phyloP scores from a whole-genome alignment of 257 asterid genomes.

The Fraxinus anomala region DNA sequence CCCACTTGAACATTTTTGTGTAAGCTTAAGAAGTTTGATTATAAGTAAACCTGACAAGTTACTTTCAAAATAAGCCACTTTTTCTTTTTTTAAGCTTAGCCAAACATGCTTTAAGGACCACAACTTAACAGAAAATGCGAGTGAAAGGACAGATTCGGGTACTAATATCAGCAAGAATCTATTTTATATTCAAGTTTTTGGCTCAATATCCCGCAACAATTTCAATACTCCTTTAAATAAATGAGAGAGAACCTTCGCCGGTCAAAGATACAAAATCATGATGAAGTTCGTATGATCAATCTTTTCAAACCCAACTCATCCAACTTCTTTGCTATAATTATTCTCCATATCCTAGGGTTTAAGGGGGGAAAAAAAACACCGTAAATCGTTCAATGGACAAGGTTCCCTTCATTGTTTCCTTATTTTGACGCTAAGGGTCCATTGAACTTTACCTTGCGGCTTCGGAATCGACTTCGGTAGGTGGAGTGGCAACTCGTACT shows the following conservation, averaged over 20 bases:
- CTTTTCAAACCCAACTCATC: not conserved
- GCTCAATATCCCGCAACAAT: not conserved
- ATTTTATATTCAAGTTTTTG: no score
- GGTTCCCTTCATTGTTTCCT: slow-evolving; percentile 43
- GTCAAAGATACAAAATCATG: not conserved
- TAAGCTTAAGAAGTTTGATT: no score
- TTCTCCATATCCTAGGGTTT: not conserved
- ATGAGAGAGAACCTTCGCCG: not conserved
- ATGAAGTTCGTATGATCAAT: not conserved
- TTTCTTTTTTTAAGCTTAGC: not conserved
- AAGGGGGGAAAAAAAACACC: not conserved
- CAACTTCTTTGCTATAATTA: not conserved
- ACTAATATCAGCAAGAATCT: not conserved
- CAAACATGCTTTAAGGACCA: not conserved
- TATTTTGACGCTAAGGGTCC: slow-evolving; percentile 56
- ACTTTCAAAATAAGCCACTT: no score
- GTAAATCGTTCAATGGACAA: not conserved
- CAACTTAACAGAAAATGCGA: not conserved
- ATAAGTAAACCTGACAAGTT: no score
- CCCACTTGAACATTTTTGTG: no score
- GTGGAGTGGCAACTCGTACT: slow-evolving; percentile 77
- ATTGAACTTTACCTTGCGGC: slow-evolving; percentile 65
- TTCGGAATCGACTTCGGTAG: slow-evolving; percentile 75
- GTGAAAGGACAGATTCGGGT: not conserved
- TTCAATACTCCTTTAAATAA: not conserved